These are phyloP conservation scores for Hypoxylon perforatum DNA, from an alignment of 495 filamentous ascomycete species.

Conservation along the genomic window DNA sequence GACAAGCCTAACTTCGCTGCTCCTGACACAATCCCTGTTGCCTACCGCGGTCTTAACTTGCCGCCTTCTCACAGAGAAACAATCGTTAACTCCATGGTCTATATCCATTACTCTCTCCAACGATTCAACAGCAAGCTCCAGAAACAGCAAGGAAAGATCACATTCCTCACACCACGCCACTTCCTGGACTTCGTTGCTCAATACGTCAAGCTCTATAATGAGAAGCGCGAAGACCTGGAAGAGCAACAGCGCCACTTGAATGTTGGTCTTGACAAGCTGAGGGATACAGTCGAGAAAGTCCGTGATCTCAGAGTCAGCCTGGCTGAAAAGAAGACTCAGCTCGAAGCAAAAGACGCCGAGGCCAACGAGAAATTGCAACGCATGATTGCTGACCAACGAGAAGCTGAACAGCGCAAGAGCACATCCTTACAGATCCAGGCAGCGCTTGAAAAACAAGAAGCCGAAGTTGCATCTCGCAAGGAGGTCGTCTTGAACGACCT, in stretches of 20 bases:
- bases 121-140: constrained; percentile 87
- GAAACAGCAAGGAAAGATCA: constrained; percentile 89
- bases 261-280: constrained; percentile 96
- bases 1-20: constrained; percentile 85
- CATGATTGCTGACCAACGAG: constrained; percentile 96
- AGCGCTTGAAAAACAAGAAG: constrained; percentile 88
- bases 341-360: constrained; percentile 92
- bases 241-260: constrained; percentile 98
- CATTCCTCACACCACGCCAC: constrained; percentile 94
- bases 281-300: constrained; percentile 98
- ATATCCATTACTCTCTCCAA: constrained; percentile 94
- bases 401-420: constrained; percentile 91
- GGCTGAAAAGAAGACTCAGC: constrained; percentile 90
- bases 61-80: constrained; percentile 90
- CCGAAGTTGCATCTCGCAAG: constrained; percentile 83
- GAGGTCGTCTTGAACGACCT: constrained; percentile 90
- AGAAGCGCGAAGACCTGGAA: constrained; percentile 97
- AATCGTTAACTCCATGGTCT: constrained; percentile 97
- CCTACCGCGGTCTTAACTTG: constrained; percentile 84
- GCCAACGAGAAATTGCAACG: constrained; percentile 96
- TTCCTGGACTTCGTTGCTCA: constrained; percentile 98
- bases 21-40: constrained; percentile 92
- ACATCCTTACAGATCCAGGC: constrained; percentile 88
- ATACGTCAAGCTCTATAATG: constrained; percentile 96
- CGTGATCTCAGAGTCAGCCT: constrained; percentile 88